These are phyloP conservation scores for Lasiodiplodia hormozganensis DNA, from an alignment of 2,329 filamentous ascomycete genomes.

Conservation along the genomic window DNA sequence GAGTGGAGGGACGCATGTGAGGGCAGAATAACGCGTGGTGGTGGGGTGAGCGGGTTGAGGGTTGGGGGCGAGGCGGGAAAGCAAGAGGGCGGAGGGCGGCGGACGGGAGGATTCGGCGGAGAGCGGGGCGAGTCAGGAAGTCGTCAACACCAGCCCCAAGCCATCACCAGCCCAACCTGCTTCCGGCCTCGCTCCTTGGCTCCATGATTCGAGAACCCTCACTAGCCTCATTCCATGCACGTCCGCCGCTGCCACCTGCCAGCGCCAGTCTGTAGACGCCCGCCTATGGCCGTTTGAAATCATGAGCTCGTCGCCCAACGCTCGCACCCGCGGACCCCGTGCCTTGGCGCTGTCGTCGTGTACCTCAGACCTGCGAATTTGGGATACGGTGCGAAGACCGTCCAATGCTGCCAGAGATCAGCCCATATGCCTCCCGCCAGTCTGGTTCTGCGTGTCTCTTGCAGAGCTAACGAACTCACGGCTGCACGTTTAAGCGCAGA, in stretches of 20 bases:
- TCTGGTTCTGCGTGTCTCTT: background rate
- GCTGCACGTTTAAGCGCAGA: background rate
- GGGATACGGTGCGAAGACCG: too few species aligned
- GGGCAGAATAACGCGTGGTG: background rate
- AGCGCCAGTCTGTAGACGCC: background rate
- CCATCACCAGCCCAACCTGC: background rate
- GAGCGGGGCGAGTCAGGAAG: background rate
- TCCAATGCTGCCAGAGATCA: background rate
- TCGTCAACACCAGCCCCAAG: conserved; percentile 13
- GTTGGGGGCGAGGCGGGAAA: background rate
- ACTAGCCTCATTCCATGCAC: background rate
- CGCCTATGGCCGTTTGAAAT: background rate
- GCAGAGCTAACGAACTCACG: conserved; percentile 2
- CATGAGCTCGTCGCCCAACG: background rate
- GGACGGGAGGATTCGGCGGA: background rate
- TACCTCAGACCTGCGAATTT: too few species aligned
- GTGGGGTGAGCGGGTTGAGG: too few species aligned
- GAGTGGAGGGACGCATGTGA: background rate
- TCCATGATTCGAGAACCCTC: conserved; percentile 6
- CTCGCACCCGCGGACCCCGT: background rate
- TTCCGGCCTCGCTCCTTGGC: background rate
- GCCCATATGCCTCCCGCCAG: background rate
- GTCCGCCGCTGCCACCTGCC: background rate
- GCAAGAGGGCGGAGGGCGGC: background rate
- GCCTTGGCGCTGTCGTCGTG: background rate